Percentiles rank a stretch among this genome's conserved stretches.
Evolutionary conservation across 805 yeast species (phyloP).

Genomic region (Brettanomyces custersianus): DNA sequence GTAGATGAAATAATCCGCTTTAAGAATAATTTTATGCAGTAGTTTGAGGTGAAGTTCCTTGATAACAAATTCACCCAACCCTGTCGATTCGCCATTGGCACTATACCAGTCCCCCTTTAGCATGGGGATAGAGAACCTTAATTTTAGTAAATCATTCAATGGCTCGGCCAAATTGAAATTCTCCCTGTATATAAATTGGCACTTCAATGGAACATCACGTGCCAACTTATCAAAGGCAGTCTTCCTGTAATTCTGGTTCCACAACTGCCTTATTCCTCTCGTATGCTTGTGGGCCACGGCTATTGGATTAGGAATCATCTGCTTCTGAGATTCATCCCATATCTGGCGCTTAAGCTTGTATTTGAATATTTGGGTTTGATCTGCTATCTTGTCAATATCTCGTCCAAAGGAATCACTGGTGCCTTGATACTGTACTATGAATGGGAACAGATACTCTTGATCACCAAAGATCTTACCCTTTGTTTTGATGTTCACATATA

Average conservation of each 20-base stretch:
- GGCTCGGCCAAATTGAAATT: constrained; percentile 2
- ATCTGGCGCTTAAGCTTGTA: constrained; percentile 1
- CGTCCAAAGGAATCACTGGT: constrained; percentile 1
- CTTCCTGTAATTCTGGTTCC: constrained; percentile 2
- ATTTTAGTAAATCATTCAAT: neutral
- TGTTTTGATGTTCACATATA: constrained; percentile 1
- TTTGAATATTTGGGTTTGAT: neutral
- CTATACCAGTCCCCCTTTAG: neutral
- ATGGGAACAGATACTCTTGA: neutral
- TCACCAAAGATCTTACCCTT: constrained; percentile 1
- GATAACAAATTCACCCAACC: constrained; percentile 1
- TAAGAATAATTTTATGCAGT: neutral
- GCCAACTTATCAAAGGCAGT: constrained; percentile 1
- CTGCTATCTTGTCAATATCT: neutral
- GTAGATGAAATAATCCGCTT: neutral
- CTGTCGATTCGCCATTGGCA: constrained; percentile 2
- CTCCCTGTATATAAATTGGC: neutral
- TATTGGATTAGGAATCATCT: constrained; percentile 1
- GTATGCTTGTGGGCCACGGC: constrained; percentile 1
- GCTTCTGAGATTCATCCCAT: neutral
- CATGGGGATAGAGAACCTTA: neutral
- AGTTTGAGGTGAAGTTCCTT: neutral
- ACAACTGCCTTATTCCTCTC: constrained; percentile 1
- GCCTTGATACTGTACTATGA: constrained; percentile 1
- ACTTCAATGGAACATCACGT: neutral